These are phyloP conservation scores for Cryptomeria japonica DNA, from an alignment of 75 land plant species.

Conservation along the genomic window DNA sequence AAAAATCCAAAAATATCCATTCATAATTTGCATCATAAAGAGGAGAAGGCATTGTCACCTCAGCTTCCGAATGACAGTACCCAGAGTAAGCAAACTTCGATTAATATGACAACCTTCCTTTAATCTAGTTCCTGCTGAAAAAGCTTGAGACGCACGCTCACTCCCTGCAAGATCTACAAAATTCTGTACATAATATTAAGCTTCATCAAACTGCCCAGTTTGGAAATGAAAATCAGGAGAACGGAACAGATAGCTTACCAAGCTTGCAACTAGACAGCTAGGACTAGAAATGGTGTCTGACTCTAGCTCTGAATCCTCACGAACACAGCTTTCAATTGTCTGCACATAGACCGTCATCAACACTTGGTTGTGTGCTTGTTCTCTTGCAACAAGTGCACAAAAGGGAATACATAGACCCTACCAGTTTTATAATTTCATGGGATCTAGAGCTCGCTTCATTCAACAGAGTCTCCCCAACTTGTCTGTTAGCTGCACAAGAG, in stretches of 20 bases:
- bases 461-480: slow-evolving; percentile 86
- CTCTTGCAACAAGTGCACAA: neutral
- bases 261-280: slow-evolving; percentile 74
- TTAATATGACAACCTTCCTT: slow-evolving; percentile 99
- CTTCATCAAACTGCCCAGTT: neutral
- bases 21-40: neutral
- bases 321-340: slow-evolving; percentile 90
- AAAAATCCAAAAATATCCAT: neutral
- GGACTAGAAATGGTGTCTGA: slow-evolving; percentile 17
- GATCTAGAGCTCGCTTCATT: slow-evolving; percentile 96
- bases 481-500: slow-evolving; percentile 79
- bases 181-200: slow-evolving; percentile 54
- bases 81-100: slow-evolving; percentile 90
- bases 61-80: slow-evolving; percentile 93
- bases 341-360: slow-evolving; percentile 29
- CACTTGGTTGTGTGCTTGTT: neutral
- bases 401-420: slow-evolving; percentile 20
- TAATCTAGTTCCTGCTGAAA: slow-evolving; percentile 77
- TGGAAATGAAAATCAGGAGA: neutral
- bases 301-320: slow-evolving; percentile 45
- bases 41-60: slow-evolving; percentile 42
- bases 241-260: slow-evolving; percentile 49
- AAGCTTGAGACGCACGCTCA: slow-evolving; percentile 94
- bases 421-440: slow-evolving; percentile 96
- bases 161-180: slow-evolving; percentile 99